Conservation (phyloP, 768 basidiomycete species). For the Pholiota conissans region DNA sequence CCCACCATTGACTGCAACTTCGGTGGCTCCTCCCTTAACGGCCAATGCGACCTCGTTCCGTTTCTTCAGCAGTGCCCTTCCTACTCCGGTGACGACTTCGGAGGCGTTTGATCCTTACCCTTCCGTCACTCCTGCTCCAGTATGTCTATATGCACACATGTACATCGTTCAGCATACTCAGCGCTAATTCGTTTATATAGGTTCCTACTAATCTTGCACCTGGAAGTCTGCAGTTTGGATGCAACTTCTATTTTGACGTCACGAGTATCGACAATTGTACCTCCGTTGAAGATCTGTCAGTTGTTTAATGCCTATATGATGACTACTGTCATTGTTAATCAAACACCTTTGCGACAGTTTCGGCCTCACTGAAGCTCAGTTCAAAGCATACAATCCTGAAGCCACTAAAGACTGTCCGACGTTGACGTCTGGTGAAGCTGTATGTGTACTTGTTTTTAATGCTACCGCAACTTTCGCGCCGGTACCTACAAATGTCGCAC, state of each 20-base stretch:
- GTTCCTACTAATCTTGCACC: not conserved
- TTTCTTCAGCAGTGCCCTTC: constrained; percentile 1
- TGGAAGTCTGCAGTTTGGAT: constrained; percentile 1
- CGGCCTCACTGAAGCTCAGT: not conserved
- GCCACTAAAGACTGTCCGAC: not conserved
- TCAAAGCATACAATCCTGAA: not conserved
- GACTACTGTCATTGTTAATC: not conserved
- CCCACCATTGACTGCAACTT: constrained; percentile 18
- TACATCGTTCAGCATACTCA: too few relatives aligned
- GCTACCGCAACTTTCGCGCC: constrained; percentile 8
- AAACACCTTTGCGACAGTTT: not conserved
- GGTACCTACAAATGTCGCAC: constrained; percentile 9
- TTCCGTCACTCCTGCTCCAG: not conserved
- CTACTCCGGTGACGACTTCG: constrained; percentile 2
- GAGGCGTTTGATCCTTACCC: not conserved
- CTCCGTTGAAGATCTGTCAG: not conserved
- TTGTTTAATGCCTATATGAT: not conserved
- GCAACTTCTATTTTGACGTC: not conserved
- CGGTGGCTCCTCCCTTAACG: not conserved
- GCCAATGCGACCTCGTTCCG: not conserved
- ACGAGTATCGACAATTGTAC: not conserved
- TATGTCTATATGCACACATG: not conserved
- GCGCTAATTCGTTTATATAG: not conserved
- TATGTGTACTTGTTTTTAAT: constrained; percentile 1
- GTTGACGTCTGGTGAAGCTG: not conserved